Evolutionary conservation across 805 yeast species (phyloP).

Genomic region (Pichia paraexigua): DNA sequence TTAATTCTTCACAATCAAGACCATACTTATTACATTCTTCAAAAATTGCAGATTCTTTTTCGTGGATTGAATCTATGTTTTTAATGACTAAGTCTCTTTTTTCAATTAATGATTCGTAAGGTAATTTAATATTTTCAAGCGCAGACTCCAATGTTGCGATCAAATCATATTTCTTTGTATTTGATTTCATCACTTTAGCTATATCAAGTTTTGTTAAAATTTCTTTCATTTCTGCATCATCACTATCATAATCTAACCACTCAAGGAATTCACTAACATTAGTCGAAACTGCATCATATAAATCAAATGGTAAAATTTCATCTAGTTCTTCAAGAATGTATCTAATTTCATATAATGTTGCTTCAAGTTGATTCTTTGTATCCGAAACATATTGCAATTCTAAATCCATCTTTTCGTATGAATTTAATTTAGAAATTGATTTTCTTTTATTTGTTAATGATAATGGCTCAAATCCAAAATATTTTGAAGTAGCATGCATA

Average conservation of each 20-base stretch:
- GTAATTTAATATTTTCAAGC: conserved; percentile 32
- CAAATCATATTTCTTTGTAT: conserved; percentile 1
- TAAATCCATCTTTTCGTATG: background rate
- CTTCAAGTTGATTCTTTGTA: conserved; percentile 62
- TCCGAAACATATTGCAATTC: conserved; percentile 22
- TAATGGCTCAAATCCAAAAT: conserved; percentile 39
- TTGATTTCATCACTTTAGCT: background rate
- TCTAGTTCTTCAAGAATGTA: conserved; percentile 50
- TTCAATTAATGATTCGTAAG: conserved; percentile 31
- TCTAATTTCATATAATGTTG: conserved; percentile 62
- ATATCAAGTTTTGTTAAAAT: conserved; percentile 31
- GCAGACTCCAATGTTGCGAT: conserved; percentile 21
- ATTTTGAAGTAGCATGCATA: conserved; percentile 24
- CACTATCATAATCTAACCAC: conserved; percentile 75
- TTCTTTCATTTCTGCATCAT: conserved; percentile 35
- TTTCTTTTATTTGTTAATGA: conserved; percentile 39
- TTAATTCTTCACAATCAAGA: conserved; percentile 44
- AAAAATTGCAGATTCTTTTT: background rate
- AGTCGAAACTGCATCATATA: conserved; percentile 30
- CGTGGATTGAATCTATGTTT: conserved; percentile 1
- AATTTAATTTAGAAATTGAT: conserved; percentile 23
- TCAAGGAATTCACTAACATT: conserved; percentile 47
- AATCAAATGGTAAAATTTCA: conserved; percentile 31
- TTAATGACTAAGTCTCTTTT: conserved; percentile 1
- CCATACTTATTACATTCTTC: conserved; percentile 30